Evolutionary conservation across 345 rosid species (phyloP), one percentile per base, ranked within the genome.

Genomic region (Rhodamnia rubescens): DNA sequence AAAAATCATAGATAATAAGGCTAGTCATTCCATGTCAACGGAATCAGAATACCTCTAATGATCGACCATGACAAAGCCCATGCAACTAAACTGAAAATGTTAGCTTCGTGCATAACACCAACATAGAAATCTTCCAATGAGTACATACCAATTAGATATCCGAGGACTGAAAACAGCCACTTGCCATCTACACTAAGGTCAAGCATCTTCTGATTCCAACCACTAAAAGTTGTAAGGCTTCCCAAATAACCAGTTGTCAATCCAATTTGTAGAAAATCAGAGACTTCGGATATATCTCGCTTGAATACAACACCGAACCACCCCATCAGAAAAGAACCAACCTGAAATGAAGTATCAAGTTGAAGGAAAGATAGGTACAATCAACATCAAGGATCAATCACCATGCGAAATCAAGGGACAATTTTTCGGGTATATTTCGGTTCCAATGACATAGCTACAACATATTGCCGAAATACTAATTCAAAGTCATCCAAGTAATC

Each of bases 321-420:
- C 26, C 98, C 99, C 99, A 97, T 97, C 92, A 97, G 88, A 93
- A 97, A 97, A 57, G 98, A 97, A 58, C 99, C 99, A 40, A 97
- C 93, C 98, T 94, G 74, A 74, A 87, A 50, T 64, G 44, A 85
- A 49, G 47, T 18, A 24, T 22, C 44, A 29, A 15, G 57, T 52
- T 11, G 56, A 85, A 75, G 57, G 84, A 26, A 69, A 49, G 61
- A 84, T 53, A 52, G 86, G 58, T n/a, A 56, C 78, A 69, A 36
- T 69, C 47, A 18, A 69, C 36, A 32, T 69, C 47, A 36, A 69
- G 78, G 4, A 32, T 69, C 78, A 69, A 69, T 69, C 11, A 32
- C 78, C 78, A 18, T 69, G 47, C 47, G 1, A 44, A 69, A 69
- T 69, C 47, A 8, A 69, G 47, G 13, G 13, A 8, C 24, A 32